These are phyloP conservation scores for Didymella exigua DNA, from an alignment of 2,329 filamentous ascomycete genomes.

Conservation along the genomic window DNA sequence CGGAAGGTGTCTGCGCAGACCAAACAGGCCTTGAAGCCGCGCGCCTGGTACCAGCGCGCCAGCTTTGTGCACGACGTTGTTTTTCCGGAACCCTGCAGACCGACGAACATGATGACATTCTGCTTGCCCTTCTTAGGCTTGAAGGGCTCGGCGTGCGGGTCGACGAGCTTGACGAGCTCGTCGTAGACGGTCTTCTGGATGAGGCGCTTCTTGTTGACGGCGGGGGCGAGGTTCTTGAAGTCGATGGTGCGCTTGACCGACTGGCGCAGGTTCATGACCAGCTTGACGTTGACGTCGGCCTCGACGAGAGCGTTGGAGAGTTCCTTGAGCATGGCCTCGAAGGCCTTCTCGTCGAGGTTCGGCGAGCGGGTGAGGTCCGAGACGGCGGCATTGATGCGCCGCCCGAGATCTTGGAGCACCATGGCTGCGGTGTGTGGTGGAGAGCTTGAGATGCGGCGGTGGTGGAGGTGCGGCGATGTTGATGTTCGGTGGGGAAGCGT, in stretches of 20 bases:
- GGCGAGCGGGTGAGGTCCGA: constrained; percentile 88
- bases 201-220: constrained; percentile 96
- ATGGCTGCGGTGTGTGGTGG: constrained; percentile 57
- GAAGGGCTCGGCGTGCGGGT: constrained; percentile 93
- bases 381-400: constrained; percentile 97
- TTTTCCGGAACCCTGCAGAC: constrained; percentile 95
- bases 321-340: constrained; percentile 98
- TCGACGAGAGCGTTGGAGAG: constrained; percentile 95
- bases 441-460: constrained; percentile 3
- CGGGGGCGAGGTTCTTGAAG: constrained; percentile 88
- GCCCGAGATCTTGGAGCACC: constrained; percentile 98
- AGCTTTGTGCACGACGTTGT: constrained; percentile 98
- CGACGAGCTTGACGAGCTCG: constrained; percentile 91
- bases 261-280: constrained; percentile 88
- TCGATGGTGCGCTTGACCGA: constrained; percentile 91
- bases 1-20: constrained; percentile 99
- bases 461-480: constrained; percentile 14
- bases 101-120: constrained; percentile 99
- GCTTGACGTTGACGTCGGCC: constrained; percentile 95
- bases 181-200: constrained; percentile 99
- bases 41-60: constrained; percentile 89
- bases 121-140: constrained; percentile 94
- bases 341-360: constrained; percentile 97
- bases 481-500: constrained; percentile 29
- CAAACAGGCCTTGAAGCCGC: constrained; percentile 89